phyloP scores from a whole-genome alignment of 768 basidiomycete species.

The Leccinum obscurum region DNA sequence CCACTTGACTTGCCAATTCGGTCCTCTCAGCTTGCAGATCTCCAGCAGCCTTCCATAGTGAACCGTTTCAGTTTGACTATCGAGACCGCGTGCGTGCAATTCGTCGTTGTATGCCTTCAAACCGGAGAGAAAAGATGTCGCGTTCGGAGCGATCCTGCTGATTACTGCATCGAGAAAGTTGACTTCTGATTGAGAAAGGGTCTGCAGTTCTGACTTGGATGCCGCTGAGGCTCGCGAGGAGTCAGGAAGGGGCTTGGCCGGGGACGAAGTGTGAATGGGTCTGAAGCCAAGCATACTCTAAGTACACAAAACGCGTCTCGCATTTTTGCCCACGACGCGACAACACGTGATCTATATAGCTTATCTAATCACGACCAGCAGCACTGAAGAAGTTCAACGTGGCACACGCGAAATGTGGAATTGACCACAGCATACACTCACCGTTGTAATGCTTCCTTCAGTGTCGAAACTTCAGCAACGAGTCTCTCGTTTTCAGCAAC shows the following conservation, averaged over 20 bases:
- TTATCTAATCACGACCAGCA: slow-evolving; percentile 24
- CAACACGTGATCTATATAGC: slow-evolving; percentile 23
- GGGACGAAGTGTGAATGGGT: slow-evolving; percentile 50
- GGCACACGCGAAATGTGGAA: too few relatives aligned
- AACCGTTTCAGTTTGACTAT: slow-evolving; percentile 71
- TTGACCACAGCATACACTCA: slow-evolving; percentile 4
- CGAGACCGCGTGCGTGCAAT: slow-evolving; percentile 70
- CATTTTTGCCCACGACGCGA: slow-evolving; percentile 27
- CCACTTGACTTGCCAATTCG: slow-evolving; percentile 85
- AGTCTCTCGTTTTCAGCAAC: slow-evolving; percentile 19
- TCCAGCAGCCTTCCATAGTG: slow-evolving; percentile 84
- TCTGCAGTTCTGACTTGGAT: slow-evolving; percentile 50
- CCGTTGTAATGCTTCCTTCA: slow-evolving; percentile 19
- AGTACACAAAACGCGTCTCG: slow-evolving; percentile 14
- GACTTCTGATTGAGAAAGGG: slow-evolving; percentile 56
- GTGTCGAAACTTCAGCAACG: slow-evolving; percentile 13
- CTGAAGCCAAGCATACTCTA: slow-evolving; percentile 42
- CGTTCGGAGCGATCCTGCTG: slow-evolving; percentile 59
- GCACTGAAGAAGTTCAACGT: too few relatives aligned
- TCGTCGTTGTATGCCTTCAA: slow-evolving; percentile 86
- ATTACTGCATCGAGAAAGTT: slow-evolving; percentile 77
- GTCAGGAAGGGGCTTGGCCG: slow-evolving; percentile 39
- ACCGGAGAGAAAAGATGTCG: slow-evolving; percentile 77
- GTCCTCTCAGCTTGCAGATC: slow-evolving; percentile 76
- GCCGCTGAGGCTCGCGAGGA: slow-evolving; percentile 41